These are phyloP conservation scores for Stenogyne calaminthoides DNA, from an alignment of 305 asterid species.

Conservation along the genomic window DNA sequence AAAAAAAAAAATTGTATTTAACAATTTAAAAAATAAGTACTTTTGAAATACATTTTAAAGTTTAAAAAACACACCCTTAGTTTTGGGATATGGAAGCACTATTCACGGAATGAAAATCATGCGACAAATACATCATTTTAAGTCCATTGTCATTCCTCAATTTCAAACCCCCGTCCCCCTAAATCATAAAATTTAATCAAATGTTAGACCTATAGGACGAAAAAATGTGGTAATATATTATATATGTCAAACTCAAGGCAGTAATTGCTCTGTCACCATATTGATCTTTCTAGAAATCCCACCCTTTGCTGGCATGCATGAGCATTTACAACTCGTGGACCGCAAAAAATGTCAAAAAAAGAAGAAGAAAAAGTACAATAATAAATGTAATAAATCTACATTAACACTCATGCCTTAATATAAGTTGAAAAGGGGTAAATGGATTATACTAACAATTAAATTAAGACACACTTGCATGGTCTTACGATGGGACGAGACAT, in stretches of 20 bases:
- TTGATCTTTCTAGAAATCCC: conserved; percentile 18
- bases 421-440: background rate
- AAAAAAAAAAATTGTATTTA: no score
- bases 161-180: no score
- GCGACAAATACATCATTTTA: no score
- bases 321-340: conserved; percentile 25
- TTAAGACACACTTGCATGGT: no score
- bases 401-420: background rate
- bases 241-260: conserved; percentile 29
- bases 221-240: conserved; percentile 1
- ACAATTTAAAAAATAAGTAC: no score
- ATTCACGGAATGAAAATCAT: no score
- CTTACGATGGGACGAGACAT: no score
- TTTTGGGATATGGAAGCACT: no score
- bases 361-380: background rate
- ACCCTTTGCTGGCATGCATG: conserved; percentile 11
- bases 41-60: no score
- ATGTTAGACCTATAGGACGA: background rate
- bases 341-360: background rate
- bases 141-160: no score
- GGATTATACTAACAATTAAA: no score
- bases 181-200: background rate
- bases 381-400: background rate
- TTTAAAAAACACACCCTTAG: no score
- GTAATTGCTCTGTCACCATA: conserved; percentile 28